A percentile compares a stretch with the other conserved stretches of the same genome.
Conservation (phyloP, 495 filamentous ascomycete genomes). For the Penicillium samsonianum region DNA sequence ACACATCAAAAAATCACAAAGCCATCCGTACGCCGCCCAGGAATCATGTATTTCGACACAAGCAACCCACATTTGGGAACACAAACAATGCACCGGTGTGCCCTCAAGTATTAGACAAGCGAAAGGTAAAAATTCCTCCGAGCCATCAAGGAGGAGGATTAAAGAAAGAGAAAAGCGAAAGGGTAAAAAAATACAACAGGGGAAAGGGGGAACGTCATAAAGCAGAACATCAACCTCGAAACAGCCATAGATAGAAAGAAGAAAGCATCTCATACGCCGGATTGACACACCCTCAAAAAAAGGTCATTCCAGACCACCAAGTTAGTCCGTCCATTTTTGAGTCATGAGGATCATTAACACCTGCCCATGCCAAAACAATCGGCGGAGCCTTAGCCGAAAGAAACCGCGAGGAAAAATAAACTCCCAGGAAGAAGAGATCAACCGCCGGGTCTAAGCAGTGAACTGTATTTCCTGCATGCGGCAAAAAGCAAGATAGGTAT, state of each 20-base stretch:
- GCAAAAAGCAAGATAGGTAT: slow-evolving; percentile 5
- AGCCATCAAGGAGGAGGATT: slow-evolving; percentile 23
- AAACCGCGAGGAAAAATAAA: slow-evolving; percentile 18
- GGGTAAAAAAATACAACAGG: slow-evolving; percentile 25
- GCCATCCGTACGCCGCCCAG: slow-evolving; percentile 32
- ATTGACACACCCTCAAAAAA: slow-evolving; percentile 34
- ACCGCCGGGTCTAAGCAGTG: slow-evolving; percentile 28
- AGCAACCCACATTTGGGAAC: slow-evolving; percentile 26
- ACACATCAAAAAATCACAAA: slow-evolving; percentile 25
- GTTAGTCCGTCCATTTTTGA: slow-evolving; percentile 42
- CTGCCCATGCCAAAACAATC: slow-evolving; percentile 44
- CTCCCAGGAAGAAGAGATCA: slow-evolving; percentile 14
- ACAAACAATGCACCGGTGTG: slow-evolving; percentile 27
- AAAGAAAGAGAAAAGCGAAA: slow-evolving; percentile 10
- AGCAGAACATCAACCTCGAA: slow-evolving; percentile 32
- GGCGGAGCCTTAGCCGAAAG: slow-evolving; percentile 29
- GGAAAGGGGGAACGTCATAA: slow-evolving; percentile 28
- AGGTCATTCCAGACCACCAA: slow-evolving; percentile 34
- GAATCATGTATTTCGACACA: slow-evolving; percentile 32
- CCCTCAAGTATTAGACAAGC: slow-evolving; percentile 37
- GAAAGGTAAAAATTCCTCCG: slow-evolving; percentile 26
- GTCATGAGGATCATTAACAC: slow-evolving; percentile 49
- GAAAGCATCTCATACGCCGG: slow-evolving; percentile 34
- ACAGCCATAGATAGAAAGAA: slow-evolving; percentile 19
- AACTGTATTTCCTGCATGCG: slow-evolving; percentile 13